A percentile compares a stretch with the other conserved stretches of the same genome.
These are phyloP conservation scores for Jasminum sambac DNA, from an alignment of 257 asterid genomes.

Conservation along the genomic window DNA sequence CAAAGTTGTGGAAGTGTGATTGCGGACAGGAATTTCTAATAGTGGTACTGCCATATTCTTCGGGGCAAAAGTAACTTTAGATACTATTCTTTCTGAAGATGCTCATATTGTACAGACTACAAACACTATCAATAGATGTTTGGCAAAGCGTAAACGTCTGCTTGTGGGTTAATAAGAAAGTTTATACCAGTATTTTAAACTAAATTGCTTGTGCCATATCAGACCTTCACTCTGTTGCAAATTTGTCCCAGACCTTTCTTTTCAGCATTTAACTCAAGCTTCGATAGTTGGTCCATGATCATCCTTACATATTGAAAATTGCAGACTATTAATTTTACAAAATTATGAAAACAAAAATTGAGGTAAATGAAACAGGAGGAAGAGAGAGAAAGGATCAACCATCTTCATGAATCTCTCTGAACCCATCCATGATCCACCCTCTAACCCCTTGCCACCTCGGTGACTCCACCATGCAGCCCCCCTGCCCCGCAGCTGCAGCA, in stretches of 20 bases:
- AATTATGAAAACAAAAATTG: not conserved
- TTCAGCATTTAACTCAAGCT: not conserved
- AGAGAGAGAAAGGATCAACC: not conserved
- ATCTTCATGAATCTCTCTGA: not conserved
- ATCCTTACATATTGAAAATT: not conserved
- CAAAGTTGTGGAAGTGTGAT: not conserved
- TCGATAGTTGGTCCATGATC: not conserved
- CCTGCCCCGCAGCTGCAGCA: not conserved
- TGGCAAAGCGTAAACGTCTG: not conserved
- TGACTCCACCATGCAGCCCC: not conserved
- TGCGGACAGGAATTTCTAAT: slow-evolving; percentile 6
- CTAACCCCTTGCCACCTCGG: not conserved
- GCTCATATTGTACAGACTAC: slow-evolving; percentile 4
- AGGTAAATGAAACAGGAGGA: not conserved
- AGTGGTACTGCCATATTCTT: not conserved
- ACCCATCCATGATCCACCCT: not conserved
- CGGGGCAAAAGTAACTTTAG: slow-evolving; percentile 6
- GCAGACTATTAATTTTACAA: no score
- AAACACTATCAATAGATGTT: not conserved
- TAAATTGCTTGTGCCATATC: not conserved
- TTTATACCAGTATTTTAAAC: not conserved
- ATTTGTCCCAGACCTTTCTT: not conserved
- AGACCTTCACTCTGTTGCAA: not conserved
- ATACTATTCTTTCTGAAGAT: not conserved
- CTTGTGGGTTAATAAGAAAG: not conserved